A percentile compares a stretch with the other conserved stretches of the same genome.
phyloP scores from a whole-genome alignment of 129 eudicot species.

The Apium graveolens region DNA sequence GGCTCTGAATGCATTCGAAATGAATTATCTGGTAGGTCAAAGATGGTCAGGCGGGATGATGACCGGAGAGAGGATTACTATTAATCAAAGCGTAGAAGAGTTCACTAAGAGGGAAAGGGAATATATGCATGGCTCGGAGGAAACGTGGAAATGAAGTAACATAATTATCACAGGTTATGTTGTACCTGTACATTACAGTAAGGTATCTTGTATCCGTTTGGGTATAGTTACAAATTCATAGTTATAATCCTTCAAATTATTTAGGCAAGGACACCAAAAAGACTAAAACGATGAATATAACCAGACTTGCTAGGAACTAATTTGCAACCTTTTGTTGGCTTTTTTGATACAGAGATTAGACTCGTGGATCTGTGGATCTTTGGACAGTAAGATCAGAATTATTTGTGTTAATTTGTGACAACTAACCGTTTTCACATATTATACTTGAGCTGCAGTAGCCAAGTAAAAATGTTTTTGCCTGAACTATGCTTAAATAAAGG shows the following conservation, averaged over 20 bases:
- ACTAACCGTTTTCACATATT: conserved; percentile 49
- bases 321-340: conserved; percentile 41
- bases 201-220: conserved; percentile 39
- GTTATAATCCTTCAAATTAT: conserved; percentile 16
- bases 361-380: conserved; percentile 49
- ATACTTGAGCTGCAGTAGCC: conserved; percentile 39
- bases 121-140: conserved; percentile 36
- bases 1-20: conserved; percentile 20
- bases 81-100: conserved; percentile 43
- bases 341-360: conserved; percentile 55
- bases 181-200: conserved; percentile 30
- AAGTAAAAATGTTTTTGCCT: conserved; percentile 24
- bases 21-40: conserved; percentile 23
- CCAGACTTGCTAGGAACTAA: conserved; percentile 37
- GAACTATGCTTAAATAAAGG: conserved; percentile 22
- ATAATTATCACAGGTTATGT: conserved; percentile 11
- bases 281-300: conserved; percentile 7
- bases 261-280: conserved; percentile 17
- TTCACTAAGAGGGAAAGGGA: conserved; percentile 21
- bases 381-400: conserved; percentile 31
- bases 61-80: conserved; percentile 30
- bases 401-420: conserved; percentile 40
- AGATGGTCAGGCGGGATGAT: conserved; percentile 29
- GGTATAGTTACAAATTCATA: conserved; percentile 27
- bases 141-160: conserved; percentile 39